Evolutionary conservation across 2,329 filamentous ascomycete species (phyloP), one percentile per base, ranked within the genome.

Genomic region (Exophiala sp.): DNA sequence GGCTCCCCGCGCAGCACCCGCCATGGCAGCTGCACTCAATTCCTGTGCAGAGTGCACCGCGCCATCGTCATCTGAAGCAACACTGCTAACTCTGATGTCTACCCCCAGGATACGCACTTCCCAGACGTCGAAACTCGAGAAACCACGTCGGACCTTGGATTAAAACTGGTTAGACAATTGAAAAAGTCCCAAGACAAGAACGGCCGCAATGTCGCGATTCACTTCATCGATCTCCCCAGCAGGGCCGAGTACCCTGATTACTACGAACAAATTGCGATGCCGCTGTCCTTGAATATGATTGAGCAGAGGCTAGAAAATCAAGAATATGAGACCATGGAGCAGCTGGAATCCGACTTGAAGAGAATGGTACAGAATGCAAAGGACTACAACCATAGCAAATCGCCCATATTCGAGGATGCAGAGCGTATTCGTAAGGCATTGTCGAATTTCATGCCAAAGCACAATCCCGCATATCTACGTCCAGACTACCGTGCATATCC

Each of bases 311-410:
- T 95, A 43, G 76, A 80, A 45, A 75, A 79, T 43, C 73, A 79
- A 60, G 78, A 82, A 57, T 94, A 95, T 64, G 65, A 76, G 11
- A 85, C 72, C 44, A 74, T 95, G 42, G 82, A 86, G 4, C 76
- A 83, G 43, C 72, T 95, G 10, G 89, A 95, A 67, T 83, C 85
- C 63, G 90, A 90, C 65, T 79, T 91, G 64, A 94, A 93, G 72
- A 83, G 88, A 56, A 86, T 95, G 77, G 85, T 95, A 48, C 78
- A 81, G 57, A 95, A 95, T 63, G 87, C 86, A 29, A 95, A 95
- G 67, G 82, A 88, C 46, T 93, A 81, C 69, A 91, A 91, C 63
- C 76, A 83, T 52, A 84, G 84, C 59, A 78, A 77, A 37, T 88
- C 86, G 0, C 71, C 81, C 50, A 76, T 85, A 30, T 91, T 85